Conservation (phyloP, 139 green algal genomes). For the Chlorella vulgaris region DNA sequence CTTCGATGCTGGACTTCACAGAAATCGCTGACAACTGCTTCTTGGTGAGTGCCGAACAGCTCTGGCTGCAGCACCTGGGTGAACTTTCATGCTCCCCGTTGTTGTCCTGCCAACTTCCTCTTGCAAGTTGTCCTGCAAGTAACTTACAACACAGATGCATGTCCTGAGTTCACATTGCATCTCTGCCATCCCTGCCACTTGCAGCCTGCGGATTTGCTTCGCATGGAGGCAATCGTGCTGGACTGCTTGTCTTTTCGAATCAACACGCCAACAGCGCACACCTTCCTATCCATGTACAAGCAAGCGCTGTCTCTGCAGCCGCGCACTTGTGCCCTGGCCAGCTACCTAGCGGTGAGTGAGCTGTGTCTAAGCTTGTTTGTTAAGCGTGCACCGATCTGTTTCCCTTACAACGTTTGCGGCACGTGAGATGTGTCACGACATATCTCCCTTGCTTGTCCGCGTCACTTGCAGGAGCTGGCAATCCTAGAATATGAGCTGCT, state of each 20-base stretch:
- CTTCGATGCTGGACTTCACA: constrained; percentile 50
- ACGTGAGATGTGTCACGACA: too few relatives aligned
- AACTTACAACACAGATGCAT: not conserved
- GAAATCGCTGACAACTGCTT: constrained; percentile 60
- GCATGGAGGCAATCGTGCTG: constrained; percentile 65
- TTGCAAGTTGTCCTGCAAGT: not conserved
- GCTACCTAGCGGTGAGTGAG: constrained; percentile 50
- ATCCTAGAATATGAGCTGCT: constrained; percentile 54
- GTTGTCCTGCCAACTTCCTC: not conserved
- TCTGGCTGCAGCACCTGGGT: not conserved
- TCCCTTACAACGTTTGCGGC: too few relatives aligned
- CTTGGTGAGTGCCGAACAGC: constrained; percentile 6
- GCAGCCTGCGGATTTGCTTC: constrained; percentile 50
- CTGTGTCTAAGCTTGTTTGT: too few relatives aligned
- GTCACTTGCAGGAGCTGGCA: constrained; percentile 49
- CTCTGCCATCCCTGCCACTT: not conserved
- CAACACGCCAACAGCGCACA: constrained; percentile 48
- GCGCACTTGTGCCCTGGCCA: constrained; percentile 35
- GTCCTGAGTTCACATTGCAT: not conserved
- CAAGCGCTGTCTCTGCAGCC: constrained; percentile 36
- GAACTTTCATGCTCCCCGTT: not conserved
- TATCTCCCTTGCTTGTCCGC: too few relatives aligned
- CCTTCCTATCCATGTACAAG: constrained; percentile 57
- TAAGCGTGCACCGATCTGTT: not conserved
- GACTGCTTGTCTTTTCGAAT: constrained; percentile 53